Evolutionary conservation across 345 rosid species (phyloP).

Genomic region (Hibiscus mutabilis): DNA sequence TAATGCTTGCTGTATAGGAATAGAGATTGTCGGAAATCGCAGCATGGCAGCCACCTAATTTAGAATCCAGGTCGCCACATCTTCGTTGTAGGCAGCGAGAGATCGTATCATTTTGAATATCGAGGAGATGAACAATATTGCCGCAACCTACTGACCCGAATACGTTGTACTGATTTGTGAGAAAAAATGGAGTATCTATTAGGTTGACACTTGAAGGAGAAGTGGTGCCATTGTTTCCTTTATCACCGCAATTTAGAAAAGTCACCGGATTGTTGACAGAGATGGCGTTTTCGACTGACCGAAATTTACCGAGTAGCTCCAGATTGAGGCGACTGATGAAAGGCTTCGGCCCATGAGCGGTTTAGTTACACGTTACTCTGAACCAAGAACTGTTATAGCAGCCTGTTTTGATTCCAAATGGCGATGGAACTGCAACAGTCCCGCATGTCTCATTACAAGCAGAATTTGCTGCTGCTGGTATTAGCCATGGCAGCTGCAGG

Average conservation of each 20-base stretch:
- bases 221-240: not conserved
- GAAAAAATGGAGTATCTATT: not conserved
- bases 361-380: not conserved
- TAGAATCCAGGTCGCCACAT: not conserved
- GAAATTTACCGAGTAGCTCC: too few relatives aligned
- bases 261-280: not conserved
- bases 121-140: not conserved
- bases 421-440: not conserved
- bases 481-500: not conserved
- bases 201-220: not conserved
- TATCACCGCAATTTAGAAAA: not conserved
- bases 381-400: not conserved
- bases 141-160: not conserved
- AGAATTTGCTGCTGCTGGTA: too few relatives aligned
- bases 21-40: not conserved
- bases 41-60: not conserved
- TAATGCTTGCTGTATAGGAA: not conserved
- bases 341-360: not conserved
- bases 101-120: not conserved
- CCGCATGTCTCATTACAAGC: not conserved
- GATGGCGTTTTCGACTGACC: too few relatives aligned
- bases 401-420: not conserved
- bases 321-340: not conserved
- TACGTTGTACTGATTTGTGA: not conserved
- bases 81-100: not conserved